Conservation (phyloP, 805 yeast species). For the Debaryomyces hansenii region DNA sequence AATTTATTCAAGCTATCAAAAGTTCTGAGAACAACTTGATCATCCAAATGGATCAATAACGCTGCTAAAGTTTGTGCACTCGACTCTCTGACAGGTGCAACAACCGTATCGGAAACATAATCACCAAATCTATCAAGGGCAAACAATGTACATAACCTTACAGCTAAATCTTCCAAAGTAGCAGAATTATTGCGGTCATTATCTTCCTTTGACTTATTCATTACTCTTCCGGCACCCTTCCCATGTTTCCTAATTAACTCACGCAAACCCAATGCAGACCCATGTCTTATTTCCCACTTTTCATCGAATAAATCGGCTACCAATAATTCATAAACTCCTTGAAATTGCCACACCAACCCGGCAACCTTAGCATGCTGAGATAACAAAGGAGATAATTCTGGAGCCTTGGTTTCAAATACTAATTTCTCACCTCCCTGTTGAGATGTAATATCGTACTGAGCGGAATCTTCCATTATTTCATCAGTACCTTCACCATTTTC, state of each 20-base stretch:
- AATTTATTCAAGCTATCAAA: conserved; percentile 66
- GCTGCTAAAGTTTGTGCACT: conserved; percentile 95
- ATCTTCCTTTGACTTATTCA: conserved; percentile 57
- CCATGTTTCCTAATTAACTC: conserved; percentile 86
- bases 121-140: conserved; percentile 96
- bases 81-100: conserved; percentile 97
- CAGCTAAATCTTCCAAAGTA: conserved; percentile 84
- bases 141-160: conserved; percentile 79
- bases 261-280: conserved; percentile 88
- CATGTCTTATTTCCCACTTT: conserved; percentile 94
- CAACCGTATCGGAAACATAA: conserved; percentile 94
- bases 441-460: conserved; percentile 64
- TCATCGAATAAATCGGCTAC: conserved; percentile 79
- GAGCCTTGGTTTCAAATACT: conserved; percentile 75
- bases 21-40: conserved; percentile 55
- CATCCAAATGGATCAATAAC: conserved; percentile 69
- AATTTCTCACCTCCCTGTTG: conserved; percentile 80
- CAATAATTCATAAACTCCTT: conserved; percentile 84
- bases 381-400: conserved; percentile 64
- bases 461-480: conserved; percentile 17
- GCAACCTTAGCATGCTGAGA: conserved; percentile 71
- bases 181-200: conserved; percentile 65
- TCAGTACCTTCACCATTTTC: conserved; percentile 35
- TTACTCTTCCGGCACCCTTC: conserved; percentile 76
- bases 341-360: conserved; percentile 88